These are phyloP conservation scores for Euphorbia pulcherrima DNA, from an alignment of 345 rosid species.

Conservation along the genomic window DNA sequence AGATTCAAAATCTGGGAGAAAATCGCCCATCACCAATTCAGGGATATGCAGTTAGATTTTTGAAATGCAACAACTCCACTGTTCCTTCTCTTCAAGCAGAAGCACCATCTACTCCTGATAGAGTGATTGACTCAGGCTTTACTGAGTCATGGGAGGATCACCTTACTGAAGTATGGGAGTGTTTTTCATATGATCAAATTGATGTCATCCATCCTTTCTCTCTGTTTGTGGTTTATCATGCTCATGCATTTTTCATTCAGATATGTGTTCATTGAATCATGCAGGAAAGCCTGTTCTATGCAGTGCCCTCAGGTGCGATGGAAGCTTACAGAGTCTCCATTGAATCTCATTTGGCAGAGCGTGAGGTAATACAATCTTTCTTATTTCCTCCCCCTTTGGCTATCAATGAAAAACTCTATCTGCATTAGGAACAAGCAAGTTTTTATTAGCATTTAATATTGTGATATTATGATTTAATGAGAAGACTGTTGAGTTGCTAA, in stretches of 20 bases:
- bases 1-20: constrained; percentile 33
- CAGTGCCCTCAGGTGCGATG: constrained; percentile 81
- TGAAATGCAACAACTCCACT: constrained; percentile 50
- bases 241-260: constrained; percentile 18
- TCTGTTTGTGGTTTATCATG: background rate
- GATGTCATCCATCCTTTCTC: background rate
- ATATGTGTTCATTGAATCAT: constrained; percentile 23
- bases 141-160: constrained; percentile 67
- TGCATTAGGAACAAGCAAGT: background rate
- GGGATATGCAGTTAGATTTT: constrained; percentile 79
- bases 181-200: constrained; percentile 15
- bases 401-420: background rate
- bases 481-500: background rate
- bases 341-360: constrained; percentile 58
- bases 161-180: constrained; percentile 69
- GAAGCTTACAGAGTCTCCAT: constrained; percentile 70
- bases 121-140: constrained; percentile 47
- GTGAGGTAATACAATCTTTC: constrained; percentile 39
- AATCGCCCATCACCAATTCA: constrained; percentile 37
- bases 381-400: constrained; percentile 9
- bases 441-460: background rate
- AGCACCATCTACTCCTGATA: constrained; percentile 58
- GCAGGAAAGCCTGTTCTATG: constrained; percentile 95
- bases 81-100: constrained; percentile 50
- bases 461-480: background rate